Conservation (phyloP, 2,329 filamentous ascomycete genomes). For the Fusarium veterinarium region DNA sequence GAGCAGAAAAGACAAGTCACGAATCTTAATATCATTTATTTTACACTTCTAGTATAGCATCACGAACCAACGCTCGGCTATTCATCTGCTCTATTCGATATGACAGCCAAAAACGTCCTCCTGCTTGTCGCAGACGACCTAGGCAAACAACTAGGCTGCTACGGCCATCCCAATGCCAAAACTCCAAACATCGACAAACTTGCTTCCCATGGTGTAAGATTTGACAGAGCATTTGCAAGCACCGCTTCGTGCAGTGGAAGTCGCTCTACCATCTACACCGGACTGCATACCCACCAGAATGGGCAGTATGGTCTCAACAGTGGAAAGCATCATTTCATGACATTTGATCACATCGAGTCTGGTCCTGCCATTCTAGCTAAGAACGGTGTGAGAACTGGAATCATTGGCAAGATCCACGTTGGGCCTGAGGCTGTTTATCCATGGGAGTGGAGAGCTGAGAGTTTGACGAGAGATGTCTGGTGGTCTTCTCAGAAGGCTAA, state of each 20-base stretch:
- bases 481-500: neutral
- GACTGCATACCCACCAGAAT: constrained; percentile 61
- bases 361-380: constrained; percentile 53
- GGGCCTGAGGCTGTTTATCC: constrained; percentile 45
- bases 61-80: neutral
- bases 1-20: neutral
- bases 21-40: neutral
- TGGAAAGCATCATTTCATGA: constrained; percentile 55
- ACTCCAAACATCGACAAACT: neutral
- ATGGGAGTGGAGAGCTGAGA: neutral
- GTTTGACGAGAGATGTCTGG: neutral
- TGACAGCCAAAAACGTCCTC: neutral
- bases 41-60: rapidly evolving
- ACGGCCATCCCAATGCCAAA: neutral
- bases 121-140: neutral
- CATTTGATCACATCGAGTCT: constrained; percentile 57
- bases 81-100: neutral
- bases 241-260: constrained; percentile 62
- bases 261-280: constrained; percentile 60
- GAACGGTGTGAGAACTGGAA: constrained; percentile 57
- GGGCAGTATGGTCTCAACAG: constrained; percentile 57
- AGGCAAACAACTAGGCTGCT: neutral
- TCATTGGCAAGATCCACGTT: constrained; percentile 62
- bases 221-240: constrained; percentile 50
- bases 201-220: neutral